Evolutionary conservation across 768 basidiomycete genomes (phyloP), one percentile per base, ranked within the genome.

Genomic region (Suillus lakei): DNA sequence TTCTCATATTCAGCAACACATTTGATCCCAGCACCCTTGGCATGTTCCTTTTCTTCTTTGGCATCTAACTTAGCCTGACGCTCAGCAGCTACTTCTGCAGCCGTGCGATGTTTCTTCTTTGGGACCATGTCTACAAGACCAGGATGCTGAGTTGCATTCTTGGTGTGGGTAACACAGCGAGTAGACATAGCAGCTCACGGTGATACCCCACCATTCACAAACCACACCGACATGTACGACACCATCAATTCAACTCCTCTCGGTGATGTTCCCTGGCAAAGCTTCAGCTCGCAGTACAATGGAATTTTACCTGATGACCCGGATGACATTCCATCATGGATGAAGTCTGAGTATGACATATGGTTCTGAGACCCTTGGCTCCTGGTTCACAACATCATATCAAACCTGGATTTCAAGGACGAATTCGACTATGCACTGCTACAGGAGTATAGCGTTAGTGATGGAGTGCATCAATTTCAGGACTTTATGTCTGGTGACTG

Each of bases 191-290:
- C 32, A 32, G 32, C 32, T 32, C 32, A 32, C 32, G 32, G 32
- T 32, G 32, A 32, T 32, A 32, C 32, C 32, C 32, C 32, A 32
- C 32, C 32, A 32, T 32, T 32, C 32, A 32, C 7, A 7, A 32
- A 32, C 32, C 32, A 32, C 32, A 32, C 32, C 32, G 32, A 32
- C 32, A 32, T 78, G 1, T 70, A 70, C 38, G 23, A 65, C 1
- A 65, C 71, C 0, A 79, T 79, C 60, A 74, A 80, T 60, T 28
- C 63, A 0, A 75, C 71, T 2, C 23, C 59, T 16, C 55, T 70
- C 34, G 75, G 78, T 21, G 76, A 73, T 46, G 63, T 71, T 5
- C 68, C 70, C 2, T 79, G 78, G 79, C 32, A 77, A 38, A 67
- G 66, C 13, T 73, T 77, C 32, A 32, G 32, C 32, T 32, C 32